Percentiles rank a stretch among this genome's conserved stretches.
These are phyloP conservation scores for Eucalyptus tenuipes DNA, from an alignment of 345 rosid genomes.

Conservation along the genomic window DNA sequence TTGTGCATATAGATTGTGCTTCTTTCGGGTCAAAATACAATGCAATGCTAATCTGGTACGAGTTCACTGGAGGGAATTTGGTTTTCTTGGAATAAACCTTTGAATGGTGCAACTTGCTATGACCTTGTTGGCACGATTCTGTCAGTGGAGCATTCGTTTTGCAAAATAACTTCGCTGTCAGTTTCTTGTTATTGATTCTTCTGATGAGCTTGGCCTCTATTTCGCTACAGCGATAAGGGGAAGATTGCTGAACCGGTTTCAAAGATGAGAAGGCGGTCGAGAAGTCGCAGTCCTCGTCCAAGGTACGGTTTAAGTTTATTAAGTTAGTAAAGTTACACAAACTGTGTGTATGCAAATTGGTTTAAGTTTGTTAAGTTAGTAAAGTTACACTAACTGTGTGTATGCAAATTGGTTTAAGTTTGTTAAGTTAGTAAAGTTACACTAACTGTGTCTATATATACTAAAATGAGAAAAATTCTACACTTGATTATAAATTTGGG, in stretches of 20 bases:
- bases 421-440: no score
- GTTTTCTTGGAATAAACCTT: background rate
- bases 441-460: background rate
- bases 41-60: background rate
- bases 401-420: no score
- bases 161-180: background rate
- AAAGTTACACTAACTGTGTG: no score
- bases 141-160: background rate
- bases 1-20: background rate
- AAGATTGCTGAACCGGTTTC: conserved; percentile 32
- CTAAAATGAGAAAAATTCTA: background rate
- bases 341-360: background rate
- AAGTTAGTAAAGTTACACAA: background rate
- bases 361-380: background rate
- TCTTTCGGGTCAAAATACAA: background rate
- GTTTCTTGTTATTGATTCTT: background rate
- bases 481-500: background rate
- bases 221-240: conserved; percentile 28
- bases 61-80: background rate
- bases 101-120: background rate
- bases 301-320: conserved; percentile 2
- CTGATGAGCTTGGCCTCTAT: background rate
- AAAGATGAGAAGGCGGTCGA: conserved; percentile 17
- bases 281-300: conserved; percentile 47
- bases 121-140: background rate